These are phyloP conservation scores for Cladorrhinum sp. DNA, from an alignment of 2,329 filamentous ascomycete species.

Conservation along the genomic window DNA sequence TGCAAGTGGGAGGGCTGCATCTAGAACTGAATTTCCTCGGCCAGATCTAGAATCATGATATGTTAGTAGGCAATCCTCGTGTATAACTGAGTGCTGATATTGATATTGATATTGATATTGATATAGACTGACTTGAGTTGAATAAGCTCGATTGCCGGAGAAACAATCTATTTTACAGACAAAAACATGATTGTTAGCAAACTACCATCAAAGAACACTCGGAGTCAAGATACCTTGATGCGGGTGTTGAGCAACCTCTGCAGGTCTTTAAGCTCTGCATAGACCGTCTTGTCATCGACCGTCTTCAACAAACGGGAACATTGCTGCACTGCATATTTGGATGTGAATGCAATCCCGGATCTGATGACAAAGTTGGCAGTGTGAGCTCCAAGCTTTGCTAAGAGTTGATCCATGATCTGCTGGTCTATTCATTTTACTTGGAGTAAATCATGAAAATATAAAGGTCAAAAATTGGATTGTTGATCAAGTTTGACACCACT, in stretches of 20 bases:
- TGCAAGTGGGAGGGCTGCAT: conserved; percentile 79
- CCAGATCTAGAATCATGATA: conserved; percentile 38
- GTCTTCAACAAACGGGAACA: conserved; percentile 74
- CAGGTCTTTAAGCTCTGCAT: conserved; percentile 65
- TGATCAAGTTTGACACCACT: background rate
- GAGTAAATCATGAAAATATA: background rate
- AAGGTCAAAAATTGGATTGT: background rate
- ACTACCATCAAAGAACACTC: background rate
- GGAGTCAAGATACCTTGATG: conserved; percentile 60
- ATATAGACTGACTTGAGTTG: conserved; percentile 93
- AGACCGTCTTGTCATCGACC: conserved; percentile 67
- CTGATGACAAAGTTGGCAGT: conserved; percentile 91
- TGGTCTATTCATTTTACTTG: background rate
- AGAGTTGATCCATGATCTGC: conserved; percentile 65
- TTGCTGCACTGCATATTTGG: conserved; percentile 79
- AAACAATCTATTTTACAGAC: conserved; percentile 62
- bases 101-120: too few relatives aligned
- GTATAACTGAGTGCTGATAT: background rate
- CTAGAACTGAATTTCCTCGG: conserved; percentile 60
- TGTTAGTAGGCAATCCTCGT: background rate
- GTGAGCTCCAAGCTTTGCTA: conserved; percentile 57
- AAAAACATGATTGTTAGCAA: background rate
- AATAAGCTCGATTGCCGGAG: conserved; percentile 87
- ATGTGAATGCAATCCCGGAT: conserved; percentile 81
- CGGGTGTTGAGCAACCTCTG: conserved; percentile 78